These are phyloP conservation scores for Maudiozyma pseudohumilis DNA, from an alignment of 805 yeast genomes.

Conservation along the genomic window DNA sequence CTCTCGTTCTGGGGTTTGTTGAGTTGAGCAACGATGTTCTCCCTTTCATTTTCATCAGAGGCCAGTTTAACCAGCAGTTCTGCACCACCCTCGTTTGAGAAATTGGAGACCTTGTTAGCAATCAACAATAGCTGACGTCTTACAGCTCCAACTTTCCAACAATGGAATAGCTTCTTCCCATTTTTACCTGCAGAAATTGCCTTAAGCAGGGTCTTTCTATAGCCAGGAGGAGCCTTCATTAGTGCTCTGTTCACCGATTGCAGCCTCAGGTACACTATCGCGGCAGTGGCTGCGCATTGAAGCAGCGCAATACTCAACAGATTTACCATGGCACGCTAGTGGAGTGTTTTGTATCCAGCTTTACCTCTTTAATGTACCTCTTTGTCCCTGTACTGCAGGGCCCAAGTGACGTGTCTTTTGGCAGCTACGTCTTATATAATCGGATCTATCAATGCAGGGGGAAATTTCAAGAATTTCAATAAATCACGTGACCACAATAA, in stretches of 20 bases:
- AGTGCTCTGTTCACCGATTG: slow-evolving; percentile 6
- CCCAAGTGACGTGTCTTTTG: too few relatives aligned
- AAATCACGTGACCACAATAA: too few relatives aligned
- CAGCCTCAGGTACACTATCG: slow-evolving; percentile 6
- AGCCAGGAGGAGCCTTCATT: slow-evolving; percentile 1
- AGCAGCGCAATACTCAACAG: slow-evolving; percentile 1
- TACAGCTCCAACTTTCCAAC: slow-evolving; percentile 26
- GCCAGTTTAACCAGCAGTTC: not conserved
- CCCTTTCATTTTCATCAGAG: not conserved
- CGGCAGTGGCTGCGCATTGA: slow-evolving; percentile 4
- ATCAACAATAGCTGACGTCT: slow-evolving; percentile 32
- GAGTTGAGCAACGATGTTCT: not conserved
- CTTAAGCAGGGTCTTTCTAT: not conserved
- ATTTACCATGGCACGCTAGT: too few relatives aligned
- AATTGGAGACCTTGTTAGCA: slow-evolving; percentile 24
- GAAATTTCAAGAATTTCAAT: too few relatives aligned
- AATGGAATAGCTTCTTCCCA: slow-evolving; percentile 8
- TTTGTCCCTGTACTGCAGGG: too few relatives aligned
- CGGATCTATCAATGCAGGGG: too few relatives aligned
- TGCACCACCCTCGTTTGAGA: slow-evolving; percentile 11
- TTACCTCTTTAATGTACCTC: too few relatives aligned
- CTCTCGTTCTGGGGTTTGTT: slow-evolving; percentile 7
- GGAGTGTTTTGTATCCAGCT: too few relatives aligned
- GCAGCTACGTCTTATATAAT: too few relatives aligned
- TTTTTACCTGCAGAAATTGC: not conserved